Percentiles rank a stretch among this genome's conserved stretches.
phyloP scores from a whole-genome alignment of 1,284 basidiomycete species.

The Melanopsichium pennsylvanicum region DNA sequence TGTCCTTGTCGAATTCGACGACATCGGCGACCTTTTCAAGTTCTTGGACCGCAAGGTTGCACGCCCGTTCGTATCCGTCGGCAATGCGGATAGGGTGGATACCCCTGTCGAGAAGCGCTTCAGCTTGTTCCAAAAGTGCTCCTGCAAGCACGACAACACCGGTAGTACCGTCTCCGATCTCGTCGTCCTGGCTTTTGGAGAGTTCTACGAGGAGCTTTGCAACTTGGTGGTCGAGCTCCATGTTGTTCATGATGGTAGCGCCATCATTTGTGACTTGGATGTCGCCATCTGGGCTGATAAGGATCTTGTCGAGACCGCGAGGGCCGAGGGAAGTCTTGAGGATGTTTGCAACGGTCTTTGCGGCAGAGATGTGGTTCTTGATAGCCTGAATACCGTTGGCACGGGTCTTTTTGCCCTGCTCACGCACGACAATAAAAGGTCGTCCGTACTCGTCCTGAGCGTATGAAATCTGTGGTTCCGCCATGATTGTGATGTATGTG shows the following conservation, averaged over 20 bases:
- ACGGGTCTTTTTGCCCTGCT: slow-evolving; percentile 93
- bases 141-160: slow-evolving; percentile 98
- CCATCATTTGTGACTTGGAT: slow-evolving; percentile 99
- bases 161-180: slow-evolving; percentile 98
- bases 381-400: slow-evolving; percentile 94
- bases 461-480: slow-evolving; percentile 63
- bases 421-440: slow-evolving; percentile 95
- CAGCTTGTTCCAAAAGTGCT: slow-evolving; percentile 85
- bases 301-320: slow-evolving; percentile 96
- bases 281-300: slow-evolving; percentile 97
- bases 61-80: slow-evolving; percentile 95
- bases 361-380: slow-evolving; percentile 74
- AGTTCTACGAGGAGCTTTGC: slow-evolving; percentile 96
- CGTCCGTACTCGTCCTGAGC: slow-evolving; percentile 79
- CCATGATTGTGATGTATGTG: slow-evolving; percentile 47
- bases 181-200: slow-evolving; percentile 97
- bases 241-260: slow-evolving; percentile 70
- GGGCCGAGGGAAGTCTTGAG: slow-evolving; percentile 94
- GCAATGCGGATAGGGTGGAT: slow-evolving; percentile 98
- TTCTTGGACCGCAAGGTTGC: slow-evolving; percentile 84
- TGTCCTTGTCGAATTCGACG: slow-evolving; percentile 81
- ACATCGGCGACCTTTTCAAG: slow-evolving; percentile 91
- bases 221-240: slow-evolving; percentile 93
- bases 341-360: slow-evolving; percentile 94
- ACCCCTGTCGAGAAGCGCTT: slow-evolving; percentile 88